These are phyloP conservation scores for Leccinum glutinopallens DNA, from an alignment of 1,284 basidiomycete species.

Conservation along the genomic window DNA sequence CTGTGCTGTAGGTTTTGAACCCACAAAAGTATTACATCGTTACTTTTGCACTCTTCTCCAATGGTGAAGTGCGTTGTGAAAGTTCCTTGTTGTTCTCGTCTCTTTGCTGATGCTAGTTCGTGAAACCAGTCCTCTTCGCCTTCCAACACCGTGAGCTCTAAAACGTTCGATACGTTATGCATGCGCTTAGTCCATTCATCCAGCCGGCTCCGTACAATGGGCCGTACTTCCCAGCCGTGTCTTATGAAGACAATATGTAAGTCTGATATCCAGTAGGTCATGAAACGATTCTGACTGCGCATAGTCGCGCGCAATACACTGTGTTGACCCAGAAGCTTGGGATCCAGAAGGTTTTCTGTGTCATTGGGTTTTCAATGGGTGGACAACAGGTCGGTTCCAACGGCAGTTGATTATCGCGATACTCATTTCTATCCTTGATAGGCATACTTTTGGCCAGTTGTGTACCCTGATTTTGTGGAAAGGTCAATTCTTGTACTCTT, in stretches of 20 bases:
- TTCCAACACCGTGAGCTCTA: constrained; percentile 27
- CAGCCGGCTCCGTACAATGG: constrained; percentile 52
- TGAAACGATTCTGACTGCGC: constrained; percentile 2
- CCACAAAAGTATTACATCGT: constrained; percentile 56
- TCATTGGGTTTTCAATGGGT: constrained; percentile 53
- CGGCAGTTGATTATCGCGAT: background rate
- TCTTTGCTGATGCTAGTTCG: constrained; percentile 2
- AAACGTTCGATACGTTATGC: background rate
- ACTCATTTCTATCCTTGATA: constrained; percentile 24
- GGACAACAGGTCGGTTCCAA: constrained; percentile 50
- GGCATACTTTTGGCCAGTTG: constrained; percentile 63
- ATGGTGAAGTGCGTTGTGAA: constrained; percentile 51
- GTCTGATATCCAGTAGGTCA: constrained; percentile 16
- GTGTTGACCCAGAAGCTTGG: constrained; percentile 54
- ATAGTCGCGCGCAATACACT: constrained; percentile 56
- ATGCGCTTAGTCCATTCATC: constrained; percentile 8
- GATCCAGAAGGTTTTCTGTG: constrained; percentile 40
- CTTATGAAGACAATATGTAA: constrained; percentile 64
- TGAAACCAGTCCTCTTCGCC: constrained; percentile 16
- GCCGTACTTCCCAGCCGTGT: constrained; percentile 48
- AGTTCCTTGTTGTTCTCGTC: background rate
- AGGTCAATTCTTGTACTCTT: constrained; percentile 35
- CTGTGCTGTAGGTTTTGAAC: constrained; percentile 44
- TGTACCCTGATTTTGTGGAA: constrained; percentile 61
- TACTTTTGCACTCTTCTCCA: constrained; percentile 59